Evolutionary conservation across 2,329 filamentous ascomycete genomes (phyloP).

Genomic region (Rhynchosporium secalis): DNA sequence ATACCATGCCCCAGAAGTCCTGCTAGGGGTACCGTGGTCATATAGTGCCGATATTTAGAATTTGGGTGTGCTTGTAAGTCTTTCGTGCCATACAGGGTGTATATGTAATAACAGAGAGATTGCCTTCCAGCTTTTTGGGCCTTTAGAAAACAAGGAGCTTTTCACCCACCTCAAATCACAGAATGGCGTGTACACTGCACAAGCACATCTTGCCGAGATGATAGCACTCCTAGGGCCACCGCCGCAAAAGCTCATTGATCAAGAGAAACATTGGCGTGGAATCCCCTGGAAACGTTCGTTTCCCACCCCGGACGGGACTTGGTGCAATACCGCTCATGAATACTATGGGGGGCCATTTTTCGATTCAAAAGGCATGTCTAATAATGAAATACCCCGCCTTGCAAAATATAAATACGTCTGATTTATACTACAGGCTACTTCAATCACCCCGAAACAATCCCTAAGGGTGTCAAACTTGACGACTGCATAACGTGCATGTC

Average conservation of each 20-base stretch:
- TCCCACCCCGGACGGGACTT: slow-evolving; percentile 9
- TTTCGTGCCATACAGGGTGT: neutral
- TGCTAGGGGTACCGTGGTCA: slow-evolving; percentile 42
- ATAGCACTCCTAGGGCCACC: slow-evolving; percentile 29
- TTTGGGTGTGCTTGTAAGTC: slow-evolving; percentile 39
- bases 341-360: slow-evolving; percentile 20
- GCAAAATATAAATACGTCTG: neutral
- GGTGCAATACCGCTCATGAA: slow-evolving; percentile 12
- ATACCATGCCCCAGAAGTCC: slow-evolving; percentile 40
- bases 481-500: slow-evolving; percentile 12
- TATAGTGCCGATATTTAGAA: slow-evolving; percentile 42
- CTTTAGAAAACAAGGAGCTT: slow-evolving; percentile 28
- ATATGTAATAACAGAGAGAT: slow-evolving; percentile 10
- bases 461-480: slow-evolving; percentile 9
- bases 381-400: neutral
- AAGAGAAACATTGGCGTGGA: slow-evolving; percentile 6
- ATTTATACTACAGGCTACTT: slow-evolving; percentile 5
- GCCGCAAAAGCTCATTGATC: slow-evolving; percentile 21
- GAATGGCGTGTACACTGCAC: slow-evolving; percentile 22
- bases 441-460: slow-evolving; percentile 4
- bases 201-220: slow-evolving; percentile 27
- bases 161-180: slow-evolving; percentile 24
- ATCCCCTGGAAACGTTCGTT: slow-evolving; percentile 11
- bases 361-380: slow-evolving; percentile 14
- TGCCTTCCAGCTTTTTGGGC: slow-evolving; percentile 25